Evolutionary conservation across 2,329 filamentous ascomycete genomes (phyloP).

Genomic region (Zymoseptoria crescenta): DNA sequence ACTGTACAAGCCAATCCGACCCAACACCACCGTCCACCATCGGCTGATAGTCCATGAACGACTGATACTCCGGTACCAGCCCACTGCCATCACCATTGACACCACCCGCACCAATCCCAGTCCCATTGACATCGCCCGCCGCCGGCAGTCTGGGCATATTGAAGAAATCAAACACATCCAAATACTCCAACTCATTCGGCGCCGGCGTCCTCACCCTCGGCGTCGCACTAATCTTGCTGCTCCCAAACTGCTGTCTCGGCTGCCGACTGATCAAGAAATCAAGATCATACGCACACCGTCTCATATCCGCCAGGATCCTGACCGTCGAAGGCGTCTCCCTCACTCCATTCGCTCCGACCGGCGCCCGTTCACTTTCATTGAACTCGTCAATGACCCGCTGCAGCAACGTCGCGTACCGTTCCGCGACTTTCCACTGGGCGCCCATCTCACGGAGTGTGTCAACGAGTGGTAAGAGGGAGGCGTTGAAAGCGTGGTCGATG

Average conservation of each 20-base stretch:
- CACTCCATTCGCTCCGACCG: slow-evolving; percentile 53
- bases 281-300: slow-evolving; percentile 79
- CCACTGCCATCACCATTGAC: slow-evolving; percentile 22
- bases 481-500: slow-evolving; percentile 73
- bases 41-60: slow-evolving; percentile 19
- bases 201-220: slow-evolving; percentile 43
- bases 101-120: slow-evolving; percentile 26
- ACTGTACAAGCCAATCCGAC: slow-evolving; percentile 17
- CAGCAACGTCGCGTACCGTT: slow-evolving; percentile 70
- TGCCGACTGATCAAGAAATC: slow-evolving; percentile 84
- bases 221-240: slow-evolving; percentile 4
- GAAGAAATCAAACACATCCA: slow-evolving; percentile 93
- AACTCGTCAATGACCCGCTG: slow-evolving; percentile 82
- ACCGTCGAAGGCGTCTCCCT: slow-evolving; percentile 74
- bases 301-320: slow-evolving; percentile 84
- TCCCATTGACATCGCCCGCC: slow-evolving; percentile 20
- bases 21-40: slow-evolving; percentile 13
- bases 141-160: slow-evolving; percentile 66
- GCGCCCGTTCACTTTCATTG: slow-evolving; percentile 61
- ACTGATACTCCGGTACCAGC: slow-evolving; percentile 15
- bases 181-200: slow-evolving; percentile 77
- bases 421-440: slow-evolving; percentile 75
- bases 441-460: slow-evolving; percentile 75
- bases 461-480: slow-evolving; percentile 73
- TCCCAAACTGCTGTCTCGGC: slow-evolving; percentile 44